Evolutionary conservation across 2,329 filamentous ascomycete genomes (phyloP), one percentile per base, ranked within the genome.

Genomic region (Monosporascus sp.): DNA sequence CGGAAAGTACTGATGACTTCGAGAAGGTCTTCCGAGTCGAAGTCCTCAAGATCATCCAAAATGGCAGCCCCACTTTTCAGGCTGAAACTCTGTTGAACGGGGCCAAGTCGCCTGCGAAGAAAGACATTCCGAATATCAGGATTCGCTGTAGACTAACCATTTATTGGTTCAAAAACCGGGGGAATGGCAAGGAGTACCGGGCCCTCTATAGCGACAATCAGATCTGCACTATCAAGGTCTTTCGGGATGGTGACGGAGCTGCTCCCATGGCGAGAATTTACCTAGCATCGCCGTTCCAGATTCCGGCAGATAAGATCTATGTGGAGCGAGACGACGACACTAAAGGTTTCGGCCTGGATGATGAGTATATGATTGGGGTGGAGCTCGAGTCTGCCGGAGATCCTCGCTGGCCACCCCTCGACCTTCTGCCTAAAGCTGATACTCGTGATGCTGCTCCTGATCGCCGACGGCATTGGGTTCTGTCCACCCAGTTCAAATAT

Each of bases 181-280:
- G 64, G 17, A 49, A 52, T 17, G 63, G 62, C 18, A 70, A 67
- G 47, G 66, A 70, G 54, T 62, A 69, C 27, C 70, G 74, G 49
- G 68, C 80, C 6, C 64, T 83, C 53, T 73, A 81, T 60, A 79
- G 78, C 57, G 74, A 80, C 60, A 81, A 74, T 55, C 78, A 83
- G 60, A 66, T 76, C 8, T 83, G 80, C 67, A 74, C 74, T 44
- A 68, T 84, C 55, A 75, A 72, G 49, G 70, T 78, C 3, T 78
- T 74, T 60, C 74, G 76, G 57, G 77, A 78, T 38, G 68, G 75
- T 2, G 69, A 73, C 49, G 75, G 72, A 27, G 71, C 72, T 48
- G 71, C 74, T 45, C 72, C 70, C 31, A 72, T 79, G 53, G 74
- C 77, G 14, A 73, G 76, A 47, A 68, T 83, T 25, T 73, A 76